Percentiles rank a stretch among this genome's conserved stretches.
Conservation (phyloP, 495 filamentous ascomycete species). For the Neurospora sp. region DNA sequence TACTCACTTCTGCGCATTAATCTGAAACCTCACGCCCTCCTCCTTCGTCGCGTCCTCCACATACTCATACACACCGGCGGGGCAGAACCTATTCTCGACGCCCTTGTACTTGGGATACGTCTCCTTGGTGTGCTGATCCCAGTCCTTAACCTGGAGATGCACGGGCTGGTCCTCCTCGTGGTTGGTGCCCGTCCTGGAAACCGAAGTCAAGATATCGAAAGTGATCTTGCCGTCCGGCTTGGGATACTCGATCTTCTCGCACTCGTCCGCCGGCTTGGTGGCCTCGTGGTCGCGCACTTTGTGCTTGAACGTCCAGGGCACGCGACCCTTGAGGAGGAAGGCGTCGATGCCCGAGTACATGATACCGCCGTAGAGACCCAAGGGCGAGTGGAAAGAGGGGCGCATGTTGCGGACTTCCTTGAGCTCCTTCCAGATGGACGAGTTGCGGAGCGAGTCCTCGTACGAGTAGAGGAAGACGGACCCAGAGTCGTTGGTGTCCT, state of each 20-base stretch:
- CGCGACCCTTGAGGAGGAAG: slow-evolving; percentile 70
- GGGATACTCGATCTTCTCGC: slow-evolving; percentile 83
- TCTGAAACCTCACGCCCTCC: slow-evolving; percentile 87
- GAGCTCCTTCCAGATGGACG: slow-evolving; percentile 86
- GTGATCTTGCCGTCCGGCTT: slow-evolving; percentile 91
- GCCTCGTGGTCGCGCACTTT: slow-evolving; percentile 59
- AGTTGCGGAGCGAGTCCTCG: slow-evolving; percentile 79
- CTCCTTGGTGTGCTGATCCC: slow-evolving; percentile 74
- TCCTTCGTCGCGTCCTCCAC: slow-evolving; percentile 79
- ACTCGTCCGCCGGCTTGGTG: slow-evolving; percentile 72
- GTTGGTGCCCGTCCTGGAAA: slow-evolving; percentile 91
- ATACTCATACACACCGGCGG: slow-evolving; percentile 98
- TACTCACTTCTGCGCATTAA: slow-evolving; percentile 93
- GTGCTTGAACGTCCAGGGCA: slow-evolving; percentile 92
- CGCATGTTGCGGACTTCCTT: slow-evolving; percentile 96
- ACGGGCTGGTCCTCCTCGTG: slow-evolving; percentile 98
- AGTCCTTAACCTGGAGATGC: slow-evolving; percentile 88
- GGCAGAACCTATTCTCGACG: slow-evolving; percentile 95
- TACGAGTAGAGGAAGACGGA: slow-evolving; percentile 91
- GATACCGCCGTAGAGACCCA: slow-evolving; percentile 82
- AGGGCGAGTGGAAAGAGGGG: slow-evolving; percentile 76
- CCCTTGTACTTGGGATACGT: slow-evolving; percentile 86
- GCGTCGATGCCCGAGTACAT: slow-evolving; percentile 91
- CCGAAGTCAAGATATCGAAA: slow-evolving; percentile 92
- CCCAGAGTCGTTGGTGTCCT: slow-evolving; percentile 40